A percentile compares a stretch with the other conserved stretches of the same genome.
These are phyloP conservation scores for Neofusicoccum sp. DNA, from an alignment of 2,329 filamentous ascomycete genomes.

Conservation along the genomic window DNA sequence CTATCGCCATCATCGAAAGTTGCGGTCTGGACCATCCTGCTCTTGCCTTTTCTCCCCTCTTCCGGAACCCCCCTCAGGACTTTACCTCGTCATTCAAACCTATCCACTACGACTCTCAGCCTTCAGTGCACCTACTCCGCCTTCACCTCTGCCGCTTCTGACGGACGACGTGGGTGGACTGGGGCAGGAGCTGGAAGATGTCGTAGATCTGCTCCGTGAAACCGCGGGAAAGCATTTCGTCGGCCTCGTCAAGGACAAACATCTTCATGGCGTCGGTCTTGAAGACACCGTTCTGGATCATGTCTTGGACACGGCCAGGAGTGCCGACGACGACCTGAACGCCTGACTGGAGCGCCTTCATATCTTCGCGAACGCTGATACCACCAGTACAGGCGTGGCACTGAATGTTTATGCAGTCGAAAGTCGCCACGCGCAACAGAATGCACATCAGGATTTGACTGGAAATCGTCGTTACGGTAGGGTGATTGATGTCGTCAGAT, in stretches of 20 bases:
- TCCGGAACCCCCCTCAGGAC: too few species aligned
- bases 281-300: conserved; percentile 97
- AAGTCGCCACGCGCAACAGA: conserved; percentile 92
- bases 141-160: too few species aligned
- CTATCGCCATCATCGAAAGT: too few species aligned
- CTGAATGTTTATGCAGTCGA: conserved; percentile 99
- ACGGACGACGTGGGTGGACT: conserved; percentile 97
- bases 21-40: too few species aligned
- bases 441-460: too few species aligned
- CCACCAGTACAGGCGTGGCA: conserved; percentile 99
- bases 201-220: conserved; percentile 99
- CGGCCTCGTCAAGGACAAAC: conserved; percentile 98
- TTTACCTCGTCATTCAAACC: too few species aligned
- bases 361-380: conserved; percentile 96
- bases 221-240: conserved; percentile 98
- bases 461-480: too few species aligned
- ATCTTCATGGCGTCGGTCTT: conserved; percentile 99
- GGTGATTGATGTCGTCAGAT: too few species aligned
- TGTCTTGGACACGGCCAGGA: conserved; percentile 97
- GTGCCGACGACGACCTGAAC: conserved; percentile 98
- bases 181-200: conserved; percentile 97
- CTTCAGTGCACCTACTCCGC: too few species aligned
- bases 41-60: too few species aligned
- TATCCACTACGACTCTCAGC: too few species aligned
- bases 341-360: conserved; percentile 94